Base-by-base conservation (phyloP, 164 flowering plant genomes). In the Platanus orientalis region DNA sequence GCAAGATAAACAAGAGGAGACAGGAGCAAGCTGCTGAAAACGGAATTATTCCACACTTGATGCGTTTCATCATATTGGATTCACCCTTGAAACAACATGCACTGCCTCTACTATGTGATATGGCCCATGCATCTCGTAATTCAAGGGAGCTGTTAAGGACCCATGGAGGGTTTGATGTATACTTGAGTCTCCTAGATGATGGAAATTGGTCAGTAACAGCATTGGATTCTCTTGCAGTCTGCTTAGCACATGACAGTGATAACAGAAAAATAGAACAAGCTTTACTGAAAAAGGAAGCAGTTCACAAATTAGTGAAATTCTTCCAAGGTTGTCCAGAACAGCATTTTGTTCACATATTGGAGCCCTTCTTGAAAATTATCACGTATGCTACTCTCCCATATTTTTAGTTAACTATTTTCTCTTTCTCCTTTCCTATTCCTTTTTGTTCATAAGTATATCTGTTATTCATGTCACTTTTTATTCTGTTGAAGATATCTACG, bases 11-110 rank as follows among this genome's bases (percentile, higher is more conserved):
- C 75, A 95, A 95, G 84, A 84, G 93, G 71, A 84, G 97, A 61
- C 97, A 92, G 67, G 99, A 95, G 72, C 96, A 92, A 72, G 97
- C 97, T n/a, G 99, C 99, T 59, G 97, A 95, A 80, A 95, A 88
- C 74, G 99, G 99, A 77, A 92, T 95, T 30, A 88, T 95, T 71
- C 99, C 99, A 66, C 97, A 95, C 77, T 80, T 95, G 76, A 85
- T 95, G 99, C 88, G 78, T 53, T 84, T 91, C 69, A 87, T 95
- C 61, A 78, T 83, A 78, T 79, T 86, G 20, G 85, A 79, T 71
- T 95, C 99, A 63, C 92, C 90, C 25, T 68, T 95, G 78, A 95
- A 82, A 69, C 90, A 79, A 65, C 79, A 76, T 76, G 99, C 99
- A 62, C 71, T 95, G 72, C 97, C 99, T 52, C 79, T 95, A 29